Conservation (phyloP, 164 flowering plant genomes). For the Euptelea pleiosperma region DNA sequence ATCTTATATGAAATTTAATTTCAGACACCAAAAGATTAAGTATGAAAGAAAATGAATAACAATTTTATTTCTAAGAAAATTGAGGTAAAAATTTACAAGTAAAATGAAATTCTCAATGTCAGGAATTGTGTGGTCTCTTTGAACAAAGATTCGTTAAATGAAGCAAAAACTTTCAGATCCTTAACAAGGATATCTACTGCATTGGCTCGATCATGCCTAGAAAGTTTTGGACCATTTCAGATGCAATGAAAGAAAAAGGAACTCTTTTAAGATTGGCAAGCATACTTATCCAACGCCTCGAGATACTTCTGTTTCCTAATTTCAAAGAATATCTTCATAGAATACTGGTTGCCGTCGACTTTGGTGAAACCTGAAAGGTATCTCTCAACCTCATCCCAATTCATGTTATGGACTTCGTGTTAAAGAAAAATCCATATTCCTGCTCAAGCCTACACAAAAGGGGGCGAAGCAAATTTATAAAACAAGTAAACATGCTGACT, state of each 20-base stretch:
- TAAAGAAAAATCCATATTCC: constrained; percentile 43
- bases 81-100: no score
- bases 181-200: constrained; percentile 47
- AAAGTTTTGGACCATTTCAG: not conserved
- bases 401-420: constrained; percentile 31
- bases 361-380: no score
- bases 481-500: not conserved
- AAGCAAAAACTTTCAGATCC: constrained; percentile 46
- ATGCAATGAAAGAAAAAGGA: not conserved
- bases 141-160: constrained; percentile 32
- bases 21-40: no score
- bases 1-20: no score
- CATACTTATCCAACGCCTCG: constrained; percentile 55
- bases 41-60: no score
- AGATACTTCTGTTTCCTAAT: constrained; percentile 47
- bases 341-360: no score
- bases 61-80: no score
- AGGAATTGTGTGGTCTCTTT: constrained; percentile 44
- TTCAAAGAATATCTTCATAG: no score
- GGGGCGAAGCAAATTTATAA: not conserved
- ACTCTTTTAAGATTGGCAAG: not conserved
- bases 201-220: constrained; percentile 34
- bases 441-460: constrained; percentile 37
- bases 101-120: constrained; percentile 42
- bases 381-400: constrained; percentile 45